These are phyloP conservation scores for Stagonosporopsis vannaccii DNA, from an alignment of 2,329 filamentous ascomycete species.

Conservation along the genomic window DNA sequence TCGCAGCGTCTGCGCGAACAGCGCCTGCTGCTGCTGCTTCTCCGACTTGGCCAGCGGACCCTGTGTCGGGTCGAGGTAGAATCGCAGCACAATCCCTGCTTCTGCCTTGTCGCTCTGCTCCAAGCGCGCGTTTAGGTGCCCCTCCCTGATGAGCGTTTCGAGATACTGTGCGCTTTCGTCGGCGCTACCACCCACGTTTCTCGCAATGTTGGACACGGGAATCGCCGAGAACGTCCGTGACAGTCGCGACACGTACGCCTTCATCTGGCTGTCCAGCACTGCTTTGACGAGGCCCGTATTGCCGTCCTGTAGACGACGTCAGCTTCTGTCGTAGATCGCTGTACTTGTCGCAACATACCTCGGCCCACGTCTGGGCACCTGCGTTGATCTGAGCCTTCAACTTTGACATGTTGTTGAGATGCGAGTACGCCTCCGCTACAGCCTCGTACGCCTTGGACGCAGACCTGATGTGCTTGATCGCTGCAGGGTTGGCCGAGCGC, in stretches of 20 bases:
- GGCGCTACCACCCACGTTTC: constrained; percentile 58
- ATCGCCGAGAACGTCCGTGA: constrained; percentile 74
- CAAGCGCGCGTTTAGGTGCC: constrained; percentile 60
- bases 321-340: constrained; percentile 16
- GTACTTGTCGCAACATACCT: constrained; percentile 50
- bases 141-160: constrained; percentile 59
- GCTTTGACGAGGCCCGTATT: constrained; percentile 76
- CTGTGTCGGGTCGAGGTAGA: constrained; percentile 52
- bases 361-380: constrained; percentile 66
- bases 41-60: constrained; percentile 50
- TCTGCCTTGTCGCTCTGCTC: constrained; percentile 51
- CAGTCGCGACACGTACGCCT: constrained; percentile 77
- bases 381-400: constrained; percentile 70
- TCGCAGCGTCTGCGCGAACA: constrained; percentile 59
- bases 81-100: constrained; percentile 60
- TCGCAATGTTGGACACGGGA: constrained; percentile 62
- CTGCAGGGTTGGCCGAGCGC: constrained; percentile 60
- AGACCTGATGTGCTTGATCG: constrained; percentile 64
- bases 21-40: constrained; percentile 51
- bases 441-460: constrained; percentile 74
- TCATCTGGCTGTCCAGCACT: constrained; percentile 74
- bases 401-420: constrained; percentile 57
- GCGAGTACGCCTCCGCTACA: constrained; percentile 71
- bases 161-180: constrained; percentile 63
- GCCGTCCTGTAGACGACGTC: constrained; percentile 62